Conservation (phyloP, 106 monocot genomes). For the Dendrobium officinale region DNA sequence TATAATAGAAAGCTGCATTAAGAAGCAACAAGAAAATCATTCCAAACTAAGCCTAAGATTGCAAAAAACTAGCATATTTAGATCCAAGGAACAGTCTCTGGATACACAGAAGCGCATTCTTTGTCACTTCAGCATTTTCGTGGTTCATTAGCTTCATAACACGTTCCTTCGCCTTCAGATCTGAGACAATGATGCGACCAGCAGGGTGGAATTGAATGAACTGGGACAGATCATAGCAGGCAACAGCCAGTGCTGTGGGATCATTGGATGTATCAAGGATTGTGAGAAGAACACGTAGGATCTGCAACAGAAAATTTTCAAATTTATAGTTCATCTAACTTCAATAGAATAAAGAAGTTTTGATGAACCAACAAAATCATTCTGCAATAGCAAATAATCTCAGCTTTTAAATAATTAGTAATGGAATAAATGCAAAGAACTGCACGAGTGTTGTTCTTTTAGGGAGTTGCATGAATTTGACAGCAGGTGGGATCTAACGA, state of each 20-base stretch:
- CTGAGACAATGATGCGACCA: constrained; percentile 57
- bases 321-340: neutral
- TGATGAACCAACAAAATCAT: too few relatives aligned
- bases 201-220: constrained; percentile 83
- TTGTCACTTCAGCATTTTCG: constrained; percentile 82
- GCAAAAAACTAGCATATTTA: constrained; percentile 90
- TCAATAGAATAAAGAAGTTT: too few relatives aligned
- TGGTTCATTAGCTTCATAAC: constrained; percentile 98
- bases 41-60: constrained; percentile 24
- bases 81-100: constrained; percentile 97
- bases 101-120: constrained; percentile 77
- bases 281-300: constrained; percentile 77
- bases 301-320: constrained; percentile 33
- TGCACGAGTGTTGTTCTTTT: too few relatives aligned
- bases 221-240: constrained; percentile 87
- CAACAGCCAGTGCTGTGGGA: constrained; percentile 80
- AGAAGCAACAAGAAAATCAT: too few relatives aligned
- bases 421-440: too few relatives aligned
- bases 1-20: too few relatives aligned
- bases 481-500: too few relatives aligned
- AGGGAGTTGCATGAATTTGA: too few relatives aligned
- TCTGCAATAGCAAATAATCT: too few relatives aligned
- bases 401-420: too few relatives aligned
- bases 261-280: constrained; percentile 85
- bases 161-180: constrained; percentile 82